phyloP scores from a whole-genome alignment of 2,329 filamentous ascomycete genomes.

The Plectosphaerella plurivora region DNA sequence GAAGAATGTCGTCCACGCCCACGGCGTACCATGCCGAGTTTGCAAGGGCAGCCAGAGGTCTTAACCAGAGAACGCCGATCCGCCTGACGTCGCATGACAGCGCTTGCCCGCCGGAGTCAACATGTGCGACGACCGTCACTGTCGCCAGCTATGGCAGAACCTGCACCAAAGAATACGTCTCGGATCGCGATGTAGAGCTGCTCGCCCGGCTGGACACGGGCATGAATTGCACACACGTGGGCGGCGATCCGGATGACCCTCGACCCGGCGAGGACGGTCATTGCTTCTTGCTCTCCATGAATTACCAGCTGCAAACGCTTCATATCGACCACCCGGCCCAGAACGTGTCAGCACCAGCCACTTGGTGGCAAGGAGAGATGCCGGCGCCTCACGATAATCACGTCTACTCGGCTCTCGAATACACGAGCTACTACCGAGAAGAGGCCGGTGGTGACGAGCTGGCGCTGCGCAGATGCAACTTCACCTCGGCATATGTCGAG shows the following conservation, averaged over 20 bases:
- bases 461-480: neutral
- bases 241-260: too few relatives aligned
- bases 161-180: neutral
- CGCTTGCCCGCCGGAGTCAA: neutral
- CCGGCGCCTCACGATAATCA: neutral
- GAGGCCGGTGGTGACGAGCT: neutral
- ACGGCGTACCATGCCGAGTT: neutral
- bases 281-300: too few relatives aligned
- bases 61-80: neutral
- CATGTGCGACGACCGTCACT: neutral
- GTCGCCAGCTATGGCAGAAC: neutral
- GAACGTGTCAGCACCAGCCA: neutral
- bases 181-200: too few relatives aligned
- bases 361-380: neutral
- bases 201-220: too few relatives aligned
- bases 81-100: neutral
- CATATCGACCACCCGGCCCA: neutral
- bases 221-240: too few relatives aligned
- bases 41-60: neutral
- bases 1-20: neutral
- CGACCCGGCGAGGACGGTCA: too few relatives aligned
- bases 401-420: neutral
- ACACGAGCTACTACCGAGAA: neutral
- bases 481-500: neutral
- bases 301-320: too few relatives aligned